Percentiles rank a stretch among this genome's conserved stretches.
Conservation (phyloP, 2,329 filamentous ascomycete species). For the Botryotinia calthae region DNA sequence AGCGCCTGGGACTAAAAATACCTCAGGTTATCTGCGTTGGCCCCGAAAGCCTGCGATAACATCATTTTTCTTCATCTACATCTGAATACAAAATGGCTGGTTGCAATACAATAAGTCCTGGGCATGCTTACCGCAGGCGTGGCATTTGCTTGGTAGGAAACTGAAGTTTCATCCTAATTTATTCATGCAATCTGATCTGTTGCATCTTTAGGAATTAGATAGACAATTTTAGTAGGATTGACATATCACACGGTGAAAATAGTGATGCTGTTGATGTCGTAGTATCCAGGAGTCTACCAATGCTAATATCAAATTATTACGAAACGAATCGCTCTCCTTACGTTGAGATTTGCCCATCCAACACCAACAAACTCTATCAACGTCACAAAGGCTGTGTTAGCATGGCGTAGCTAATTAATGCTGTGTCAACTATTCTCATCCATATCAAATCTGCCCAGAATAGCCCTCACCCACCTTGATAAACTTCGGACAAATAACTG, state of each 20-base stretch:
- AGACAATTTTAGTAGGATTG: neutral
- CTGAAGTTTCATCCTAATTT: neutral
- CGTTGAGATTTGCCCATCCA: neutral
- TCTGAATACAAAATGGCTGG: neutral
- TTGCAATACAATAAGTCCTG: neutral
- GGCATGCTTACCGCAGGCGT: slow-evolving; percentile 6
- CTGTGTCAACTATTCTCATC: neutral
- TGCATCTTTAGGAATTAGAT: neutral
- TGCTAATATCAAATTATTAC: neutral
- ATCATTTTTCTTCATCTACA: neutral
- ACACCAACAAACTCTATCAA: neutral
- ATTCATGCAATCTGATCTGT: neutral
- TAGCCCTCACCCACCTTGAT: neutral
- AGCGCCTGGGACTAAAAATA: neutral
- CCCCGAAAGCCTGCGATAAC: neutral
- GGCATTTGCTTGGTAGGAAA: neutral
- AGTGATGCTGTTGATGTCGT: neutral
- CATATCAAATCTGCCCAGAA: neutral
- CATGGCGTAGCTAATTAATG: neutral
- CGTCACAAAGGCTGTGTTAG: neutral
- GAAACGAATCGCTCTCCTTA: neutral
- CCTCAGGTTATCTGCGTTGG: neutral
- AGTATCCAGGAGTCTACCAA: neutral
- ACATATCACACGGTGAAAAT: neutral
- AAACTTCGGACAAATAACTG: slow-evolving; percentile 12